A percentile compares a stretch with the other conserved stretches of the same genome.
These are phyloP conservation scores for Ormosia emarginata DNA, from an alignment of 306 rosid species.

Conservation along the genomic window DNA sequence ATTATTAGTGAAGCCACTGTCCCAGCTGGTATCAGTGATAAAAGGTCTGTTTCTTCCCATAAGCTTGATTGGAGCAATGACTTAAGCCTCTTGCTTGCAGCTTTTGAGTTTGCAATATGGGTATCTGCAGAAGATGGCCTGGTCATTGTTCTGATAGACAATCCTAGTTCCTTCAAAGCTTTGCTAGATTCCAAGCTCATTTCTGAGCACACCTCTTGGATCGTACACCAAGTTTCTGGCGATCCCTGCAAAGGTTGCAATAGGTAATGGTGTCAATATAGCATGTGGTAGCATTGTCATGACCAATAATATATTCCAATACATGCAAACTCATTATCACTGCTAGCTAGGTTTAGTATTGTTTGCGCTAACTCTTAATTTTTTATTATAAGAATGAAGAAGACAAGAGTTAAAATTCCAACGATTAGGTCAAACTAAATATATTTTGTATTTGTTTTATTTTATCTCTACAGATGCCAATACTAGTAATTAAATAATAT, in stretches of 20 bases:
- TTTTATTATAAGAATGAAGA: background rate
- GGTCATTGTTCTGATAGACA: conserved; percentile 27
- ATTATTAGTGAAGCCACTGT: conserved; percentile 63
- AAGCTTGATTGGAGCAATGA: conserved; percentile 23
- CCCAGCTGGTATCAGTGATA: conserved; percentile 38
- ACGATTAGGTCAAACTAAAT: background rate
- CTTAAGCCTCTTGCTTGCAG: conserved; percentile 32
- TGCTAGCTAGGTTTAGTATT: too few species aligned
- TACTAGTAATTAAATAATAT: background rate
- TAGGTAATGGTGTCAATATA: background rate
- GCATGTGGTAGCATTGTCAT: background rate
- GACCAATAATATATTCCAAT: background rate
- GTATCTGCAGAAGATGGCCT: background rate
- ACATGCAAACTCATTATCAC: background rate
- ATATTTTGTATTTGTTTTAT: background rate
- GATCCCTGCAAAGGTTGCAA: conserved; percentile 21
- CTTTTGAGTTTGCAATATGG: conserved; percentile 29
- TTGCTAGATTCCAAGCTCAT: conserved; percentile 39
- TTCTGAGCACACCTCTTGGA: conserved; percentile 35
- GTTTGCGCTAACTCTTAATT: too few species aligned
- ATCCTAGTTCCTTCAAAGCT: conserved; percentile 40
- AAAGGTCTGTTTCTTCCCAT: conserved; percentile 19
- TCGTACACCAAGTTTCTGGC: conserved; percentile 1
- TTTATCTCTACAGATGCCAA: background rate
- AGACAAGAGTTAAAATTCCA: background rate